phyloP scores from a whole-genome alignment of 2,329 filamentous ascomycete genomes.

The Furcasterigmium sp. region DNA sequence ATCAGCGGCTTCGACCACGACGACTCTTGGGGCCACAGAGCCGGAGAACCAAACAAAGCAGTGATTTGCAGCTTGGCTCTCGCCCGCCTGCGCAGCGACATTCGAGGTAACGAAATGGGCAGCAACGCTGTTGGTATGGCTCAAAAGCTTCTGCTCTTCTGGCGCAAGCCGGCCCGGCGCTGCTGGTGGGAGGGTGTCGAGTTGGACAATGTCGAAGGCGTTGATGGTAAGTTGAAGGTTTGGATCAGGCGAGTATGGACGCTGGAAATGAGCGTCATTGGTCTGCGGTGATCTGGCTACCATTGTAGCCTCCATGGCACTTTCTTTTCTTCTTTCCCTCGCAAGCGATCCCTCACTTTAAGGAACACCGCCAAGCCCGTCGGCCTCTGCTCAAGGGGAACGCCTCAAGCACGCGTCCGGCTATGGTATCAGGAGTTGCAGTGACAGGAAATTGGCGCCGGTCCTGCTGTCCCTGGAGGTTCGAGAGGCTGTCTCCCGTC shows the following conservation, averaged over 20 bases:
- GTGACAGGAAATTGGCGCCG: too few relatives aligned
- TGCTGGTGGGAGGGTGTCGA: constrained; percentile 99
- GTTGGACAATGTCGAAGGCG: constrained; percentile 80
- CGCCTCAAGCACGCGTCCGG: too few relatives aligned
- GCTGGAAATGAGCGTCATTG: constrained; percentile 94
- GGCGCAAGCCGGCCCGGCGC: constrained; percentile 90
- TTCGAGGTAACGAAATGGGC: constrained; percentile 71
- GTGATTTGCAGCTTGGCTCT: constrained; percentile 96
- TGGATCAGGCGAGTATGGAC: constrained; percentile 99
- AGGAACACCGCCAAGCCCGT: too few relatives aligned
- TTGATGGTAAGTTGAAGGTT: constrained; percentile 89
- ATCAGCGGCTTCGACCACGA: constrained; percentile 91
- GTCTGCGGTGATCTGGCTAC: constrained; percentile 62
- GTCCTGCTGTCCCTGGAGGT: too few relatives aligned
- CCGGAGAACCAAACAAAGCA: constrained; percentile 96
- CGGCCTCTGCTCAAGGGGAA: too few relatives aligned
- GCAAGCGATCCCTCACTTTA: too few relatives aligned
- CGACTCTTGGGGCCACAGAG: constrained; percentile 91
- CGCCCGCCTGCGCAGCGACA: constrained; percentile 86
- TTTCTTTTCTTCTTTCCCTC: not conserved
- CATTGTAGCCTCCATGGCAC: too few relatives aligned
- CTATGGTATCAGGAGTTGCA: too few relatives aligned
- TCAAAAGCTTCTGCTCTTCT: constrained; percentile 94
- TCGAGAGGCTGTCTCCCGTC: too few relatives aligned
- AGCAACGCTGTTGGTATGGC: constrained; percentile 92